Conservation (phyloP, 208 protist genomes). For the Plasmodiophora brassicae region DNA sequence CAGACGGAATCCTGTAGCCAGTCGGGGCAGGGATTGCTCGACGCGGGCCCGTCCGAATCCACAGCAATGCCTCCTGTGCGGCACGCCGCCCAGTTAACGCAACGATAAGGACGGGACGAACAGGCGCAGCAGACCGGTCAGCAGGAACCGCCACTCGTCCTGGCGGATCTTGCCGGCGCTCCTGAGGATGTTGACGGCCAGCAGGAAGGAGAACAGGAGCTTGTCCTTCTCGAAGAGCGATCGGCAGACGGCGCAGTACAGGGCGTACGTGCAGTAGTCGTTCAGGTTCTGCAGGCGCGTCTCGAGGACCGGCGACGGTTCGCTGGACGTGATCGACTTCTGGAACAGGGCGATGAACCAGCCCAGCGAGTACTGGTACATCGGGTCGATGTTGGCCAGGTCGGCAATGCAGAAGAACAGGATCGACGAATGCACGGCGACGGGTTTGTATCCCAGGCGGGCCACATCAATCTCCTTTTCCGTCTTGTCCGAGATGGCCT, state of each 20-base stretch:
- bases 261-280: conserved; percentile 52
- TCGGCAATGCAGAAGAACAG: conserved; percentile 58
- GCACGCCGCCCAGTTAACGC: background rate
- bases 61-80: conserved; percentile 46
- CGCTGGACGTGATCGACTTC: conserved; percentile 50
- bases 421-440: conserved; percentile 48
- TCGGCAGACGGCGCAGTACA: conserved; percentile 64
- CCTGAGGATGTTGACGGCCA: conserved; percentile 42
- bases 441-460: conserved; percentile 49
- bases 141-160: conserved; percentile 56
- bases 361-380: conserved; percentile 83
- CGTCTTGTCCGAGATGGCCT: conserved; percentile 48
- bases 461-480: conserved; percentile 50
- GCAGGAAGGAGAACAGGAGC: conserved; percentile 56
- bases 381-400: conserved; percentile 56
- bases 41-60: conserved; percentile 55
- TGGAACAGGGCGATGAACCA: conserved; percentile 91
- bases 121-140: conserved; percentile 38
- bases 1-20: conserved; percentile 89
- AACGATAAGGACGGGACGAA: background rate
- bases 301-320: conserved; percentile 35
- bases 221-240: conserved; percentile 62
- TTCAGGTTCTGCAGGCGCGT: conserved; percentile 50
- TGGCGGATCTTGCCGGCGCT: conserved; percentile 57
- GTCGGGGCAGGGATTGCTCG: conserved; percentile 71